These are phyloP conservation scores for Gonium pectorale DNA, from an alignment of 139 green algal species.

Conservation along the genomic window DNA sequence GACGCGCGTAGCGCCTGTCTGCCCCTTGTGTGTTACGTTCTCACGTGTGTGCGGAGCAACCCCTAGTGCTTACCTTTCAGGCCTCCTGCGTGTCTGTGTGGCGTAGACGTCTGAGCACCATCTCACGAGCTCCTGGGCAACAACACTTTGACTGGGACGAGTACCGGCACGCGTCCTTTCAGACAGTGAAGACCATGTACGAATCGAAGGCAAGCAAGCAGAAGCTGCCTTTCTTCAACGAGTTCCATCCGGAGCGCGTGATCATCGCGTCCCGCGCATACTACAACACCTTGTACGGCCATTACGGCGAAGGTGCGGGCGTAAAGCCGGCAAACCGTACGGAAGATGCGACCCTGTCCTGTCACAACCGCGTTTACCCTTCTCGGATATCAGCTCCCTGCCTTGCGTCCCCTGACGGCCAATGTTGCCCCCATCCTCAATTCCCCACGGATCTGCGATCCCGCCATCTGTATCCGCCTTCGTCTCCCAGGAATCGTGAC, in stretches of 20 bases:
- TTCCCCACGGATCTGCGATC: too few species aligned
- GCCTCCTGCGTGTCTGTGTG: background rate
- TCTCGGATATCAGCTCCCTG: background rate
- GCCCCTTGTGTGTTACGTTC: background rate
- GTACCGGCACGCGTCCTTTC: slow-evolving; percentile 8
- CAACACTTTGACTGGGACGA: slow-evolving; percentile 2
- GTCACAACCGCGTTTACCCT: too few species aligned
- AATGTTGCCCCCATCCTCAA: too few species aligned
- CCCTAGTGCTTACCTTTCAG: too few species aligned
- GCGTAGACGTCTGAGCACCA: background rate
- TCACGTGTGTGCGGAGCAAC: too few species aligned
- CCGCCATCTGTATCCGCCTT: background rate
- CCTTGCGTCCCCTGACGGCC: background rate
- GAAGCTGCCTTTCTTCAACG: slow-evolving; percentile 10
- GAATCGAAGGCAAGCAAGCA: background rate
- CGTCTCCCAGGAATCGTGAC: background rate
- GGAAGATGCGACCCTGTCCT: too few species aligned
- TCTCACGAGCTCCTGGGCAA: background rate
- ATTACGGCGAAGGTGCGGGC: background rate
- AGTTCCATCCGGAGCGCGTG: background rate
- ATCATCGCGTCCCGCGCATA: slow-evolving; percentile 5
- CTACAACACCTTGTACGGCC: background rate
- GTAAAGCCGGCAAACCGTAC: background rate
- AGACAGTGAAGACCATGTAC: slow-evolving; percentile 21
- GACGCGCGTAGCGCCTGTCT: background rate